Evolutionary conservation across 805 yeast species (phyloP).

Genomic region (Wickerhamiella siamensis): DNA sequence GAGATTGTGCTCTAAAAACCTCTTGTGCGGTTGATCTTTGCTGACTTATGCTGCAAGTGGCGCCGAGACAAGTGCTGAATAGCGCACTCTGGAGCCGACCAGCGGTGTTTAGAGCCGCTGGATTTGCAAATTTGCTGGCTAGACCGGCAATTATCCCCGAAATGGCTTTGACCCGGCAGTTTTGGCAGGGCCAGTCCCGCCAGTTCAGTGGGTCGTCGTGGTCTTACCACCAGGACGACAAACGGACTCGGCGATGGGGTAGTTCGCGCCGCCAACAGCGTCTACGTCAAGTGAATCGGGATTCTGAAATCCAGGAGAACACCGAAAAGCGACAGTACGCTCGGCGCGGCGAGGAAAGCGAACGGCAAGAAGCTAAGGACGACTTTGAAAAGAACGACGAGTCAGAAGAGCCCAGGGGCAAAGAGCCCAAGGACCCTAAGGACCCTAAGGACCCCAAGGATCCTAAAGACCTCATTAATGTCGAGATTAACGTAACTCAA

Average conservation of each 20-base stretch:
- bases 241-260: neutral
- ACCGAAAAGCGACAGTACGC: neutral
- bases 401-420: neutral
- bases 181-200: too few species aligned
- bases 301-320: neutral
- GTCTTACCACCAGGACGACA: neutral
- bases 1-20: too few species aligned
- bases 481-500: conserved; percentile 18
- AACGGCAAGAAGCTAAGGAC: neutral
- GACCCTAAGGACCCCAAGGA: neutral
- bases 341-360: neutral
- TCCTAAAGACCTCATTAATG: conserved; percentile 9
- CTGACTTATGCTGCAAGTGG: conserved; percentile 1
- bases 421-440: neutral
- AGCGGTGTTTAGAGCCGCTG: neutral
- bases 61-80: neutral
- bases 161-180: too few species aligned
- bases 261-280: neutral
- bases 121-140: too few species aligned
- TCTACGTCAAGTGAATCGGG: neutral
- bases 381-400: neutral
- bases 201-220: too few species aligned
- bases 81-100: neutral
- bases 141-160: too few species aligned
- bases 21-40: too few species aligned